These are phyloP conservation scores for Pichia californica DNA, from an alignment of 805 yeast species.

Conservation along the genomic window DNA sequence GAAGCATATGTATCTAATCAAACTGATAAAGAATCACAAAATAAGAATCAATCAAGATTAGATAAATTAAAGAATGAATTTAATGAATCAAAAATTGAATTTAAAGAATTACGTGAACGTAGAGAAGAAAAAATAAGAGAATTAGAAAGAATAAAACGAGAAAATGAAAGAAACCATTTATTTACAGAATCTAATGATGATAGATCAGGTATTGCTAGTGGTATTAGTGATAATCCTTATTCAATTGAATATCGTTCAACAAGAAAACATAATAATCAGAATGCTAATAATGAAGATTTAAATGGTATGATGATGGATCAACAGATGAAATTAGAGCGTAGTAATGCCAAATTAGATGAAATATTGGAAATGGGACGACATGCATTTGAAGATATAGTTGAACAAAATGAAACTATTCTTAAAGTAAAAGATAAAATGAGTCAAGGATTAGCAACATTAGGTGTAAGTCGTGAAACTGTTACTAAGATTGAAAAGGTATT, in stretches of 20 bases:
- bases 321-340: constrained; percentile 48
- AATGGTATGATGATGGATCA: constrained; percentile 70
- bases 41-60: constrained; percentile 57
- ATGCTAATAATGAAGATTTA: constrained; percentile 31
- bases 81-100: constrained; percentile 41
- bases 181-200: constrained; percentile 25
- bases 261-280: constrained; percentile 17
- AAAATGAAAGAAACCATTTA: constrained; percentile 21
- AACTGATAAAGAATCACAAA: constrained; percentile 46
- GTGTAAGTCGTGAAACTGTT: constrained; percentile 82
- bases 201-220: constrained; percentile 14
- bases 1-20: constrained; percentile 43
- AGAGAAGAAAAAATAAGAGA: constrained; percentile 49
- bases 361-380: constrained; percentile 84
- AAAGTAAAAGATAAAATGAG: constrained; percentile 59
- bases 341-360: constrained; percentile 80
- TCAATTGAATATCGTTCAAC: constrained; percentile 21
- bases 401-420: constrained; percentile 69
- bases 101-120: constrained; percentile 46
- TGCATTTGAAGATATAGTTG: constrained; percentile 79
- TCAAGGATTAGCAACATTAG: constrained; percentile 69
- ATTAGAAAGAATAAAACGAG: constrained; percentile 37
- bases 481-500: constrained; percentile 74
- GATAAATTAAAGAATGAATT: constrained; percentile 46
- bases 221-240: constrained; percentile 43